phyloP scores from a whole-genome alignment of 2,329 filamentous ascomycete species.

The Tetracladium maxilliforme region DNA sequence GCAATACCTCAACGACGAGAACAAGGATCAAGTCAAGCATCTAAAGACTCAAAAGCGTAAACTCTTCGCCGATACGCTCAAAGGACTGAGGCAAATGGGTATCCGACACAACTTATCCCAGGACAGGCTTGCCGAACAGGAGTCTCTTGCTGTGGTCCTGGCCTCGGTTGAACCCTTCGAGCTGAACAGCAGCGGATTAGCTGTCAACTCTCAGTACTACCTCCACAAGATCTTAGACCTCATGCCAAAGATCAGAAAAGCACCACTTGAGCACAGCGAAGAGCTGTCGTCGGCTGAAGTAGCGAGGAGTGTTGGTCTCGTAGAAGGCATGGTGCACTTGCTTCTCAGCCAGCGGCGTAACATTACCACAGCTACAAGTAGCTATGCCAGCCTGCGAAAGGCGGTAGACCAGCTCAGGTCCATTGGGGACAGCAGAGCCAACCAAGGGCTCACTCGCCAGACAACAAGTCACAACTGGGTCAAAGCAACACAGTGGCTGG shows the following conservation, averaged over 20 bases:
- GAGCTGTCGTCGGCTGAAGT: conserved; percentile 76
- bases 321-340: conserved; percentile 74
- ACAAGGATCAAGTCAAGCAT: conserved; percentile 71
- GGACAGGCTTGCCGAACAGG: conserved; percentile 58
- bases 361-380: too few relatives aligned
- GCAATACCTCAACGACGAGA: conserved; percentile 67
- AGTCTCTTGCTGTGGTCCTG: conserved; percentile 55
- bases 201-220: conserved; percentile 39
- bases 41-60: conserved; percentile 84
- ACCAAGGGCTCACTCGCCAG: too few relatives aligned
- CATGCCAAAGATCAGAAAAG: conserved; percentile 50
- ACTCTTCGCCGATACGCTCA: conserved; percentile 78
- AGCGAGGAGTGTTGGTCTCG: conserved; percentile 61
- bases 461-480: too few relatives aligned
- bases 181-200: conserved; percentile 12
- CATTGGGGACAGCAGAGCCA: too few relatives aligned
- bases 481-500: too few relatives aligned
- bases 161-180: conserved; percentile 33
- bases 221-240: conserved; percentile 70
- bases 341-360: conserved; percentile 47
- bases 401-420: conserved; percentile 21
- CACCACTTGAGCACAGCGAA: conserved; percentile 60
- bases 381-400: too few relatives aligned
- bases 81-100: conserved; percentile 75
- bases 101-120: conserved; percentile 70